Evolutionary conservation across 163 green algal genomes (phyloP), one percentile per base, ranked within the genome.

Genomic region (Scenedesmus sp.): DNA sequence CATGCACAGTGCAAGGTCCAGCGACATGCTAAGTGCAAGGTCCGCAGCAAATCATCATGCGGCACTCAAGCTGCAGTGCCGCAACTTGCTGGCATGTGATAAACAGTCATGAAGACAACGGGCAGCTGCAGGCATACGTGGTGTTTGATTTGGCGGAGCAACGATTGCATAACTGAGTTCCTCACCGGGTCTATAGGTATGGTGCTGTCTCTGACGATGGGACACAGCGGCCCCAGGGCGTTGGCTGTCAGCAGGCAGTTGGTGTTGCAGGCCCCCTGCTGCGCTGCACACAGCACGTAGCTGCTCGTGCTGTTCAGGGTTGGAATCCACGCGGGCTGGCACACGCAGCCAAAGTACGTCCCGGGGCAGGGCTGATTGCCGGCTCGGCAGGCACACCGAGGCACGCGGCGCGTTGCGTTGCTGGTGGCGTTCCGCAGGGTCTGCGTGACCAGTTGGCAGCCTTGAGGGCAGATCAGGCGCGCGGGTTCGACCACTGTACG

Each of bases 281-380:
- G 65, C 40, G 37, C 24, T 7, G 40, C 42, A 37, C 85, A 89
- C 10, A 89, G 33, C 65, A 89, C 61, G 30, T 83, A 89, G 10
- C n/a, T 40, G 22, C 44, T 89, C 2, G 9, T 70, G 10, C 44
- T 53, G 22, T 89, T 65, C 44, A 89, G 18, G 12, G 33, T 81
- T 26, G 84, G 24, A 15, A 83, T 82, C 24, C 22, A 82, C 3
- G 44, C 61, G 0, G 85, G 85, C 68, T 89, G 85, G 44, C 85
- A 89, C 15, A 89, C 68, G 35, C 85, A 89, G 26, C 85, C 85
- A 0, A 51, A 43, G 33, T 83, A 89, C 0, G 2, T 59, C 2
- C 85, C 85, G 1, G 85, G 85, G 70, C 85, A 89, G 30, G 85
- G 85, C n/a, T 89, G 85, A 12, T 82, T 89, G 85, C 85, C 85